These are phyloP conservation scores for Fusarium armeniacum DNA, from an alignment of 2,329 filamentous ascomycete genomes.

Conservation along the genomic window DNA sequence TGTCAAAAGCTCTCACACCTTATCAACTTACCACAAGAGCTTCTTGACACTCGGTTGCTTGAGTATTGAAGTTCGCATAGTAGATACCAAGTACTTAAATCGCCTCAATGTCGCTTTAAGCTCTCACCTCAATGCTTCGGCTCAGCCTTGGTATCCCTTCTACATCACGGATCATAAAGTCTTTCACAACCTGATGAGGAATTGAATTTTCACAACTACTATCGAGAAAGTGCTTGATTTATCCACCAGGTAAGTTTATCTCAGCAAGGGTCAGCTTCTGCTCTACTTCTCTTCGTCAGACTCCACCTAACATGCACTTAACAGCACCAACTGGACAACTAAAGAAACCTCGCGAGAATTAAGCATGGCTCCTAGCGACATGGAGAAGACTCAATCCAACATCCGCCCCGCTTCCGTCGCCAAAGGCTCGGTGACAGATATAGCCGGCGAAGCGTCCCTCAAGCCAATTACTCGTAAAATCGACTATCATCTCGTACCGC, in stretches of 20 bases:
- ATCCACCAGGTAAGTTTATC: too few species aligned
- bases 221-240: too few species aligned
- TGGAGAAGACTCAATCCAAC: constrained; percentile 3
- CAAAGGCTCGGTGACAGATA: constrained; percentile 13
- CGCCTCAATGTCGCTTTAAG: neutral
- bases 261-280: too few species aligned
- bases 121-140: neutral
- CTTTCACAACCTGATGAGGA: too few species aligned
- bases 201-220: too few species aligned
- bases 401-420: constrained; percentile 6
- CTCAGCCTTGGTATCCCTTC: neutral
- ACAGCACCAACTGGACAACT: neutral
- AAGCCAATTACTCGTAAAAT: constrained; percentile 18
- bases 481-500: constrained; percentile 23
- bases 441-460: constrained; percentile 2
- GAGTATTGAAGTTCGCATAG: neutral
- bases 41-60: neutral
- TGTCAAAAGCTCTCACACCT: neutral
- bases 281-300: neutral
- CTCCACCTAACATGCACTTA: neutral
- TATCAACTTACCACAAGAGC: neutral
- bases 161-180: neutral
- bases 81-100: constrained; percentile 10
- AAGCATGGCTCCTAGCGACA: neutral
- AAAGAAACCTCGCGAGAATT: neutral